Evolutionary conservation across 768 basidiomycete genomes (phyloP).

Genomic region (Mycena latifolia): DNA sequence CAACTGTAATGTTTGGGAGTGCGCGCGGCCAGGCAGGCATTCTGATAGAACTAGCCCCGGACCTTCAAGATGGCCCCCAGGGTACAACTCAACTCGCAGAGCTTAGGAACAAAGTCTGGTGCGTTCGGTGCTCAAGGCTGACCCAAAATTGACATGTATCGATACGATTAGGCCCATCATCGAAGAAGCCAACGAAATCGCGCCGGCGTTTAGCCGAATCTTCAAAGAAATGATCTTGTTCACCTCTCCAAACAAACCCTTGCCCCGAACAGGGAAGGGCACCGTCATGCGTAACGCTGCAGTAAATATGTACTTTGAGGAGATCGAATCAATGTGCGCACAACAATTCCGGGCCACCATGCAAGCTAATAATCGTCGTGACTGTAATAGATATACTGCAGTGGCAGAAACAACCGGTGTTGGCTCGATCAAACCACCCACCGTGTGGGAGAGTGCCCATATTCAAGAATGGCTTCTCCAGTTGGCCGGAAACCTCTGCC

Average conservation of each 20-base stretch:
- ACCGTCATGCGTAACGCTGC: conserved; percentile 52
- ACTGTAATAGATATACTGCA: not conserved
- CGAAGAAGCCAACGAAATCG: conserved; percentile 48
- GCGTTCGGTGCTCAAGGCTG: not conserved
- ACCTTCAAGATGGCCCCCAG: conserved; percentile 34
- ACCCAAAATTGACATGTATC: too few relatives aligned
- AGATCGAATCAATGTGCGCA: conserved; percentile 48
- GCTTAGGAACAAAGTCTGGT: conserved; percentile 49
- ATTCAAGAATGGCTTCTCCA: conserved; percentile 11
- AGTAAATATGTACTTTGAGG: conserved; percentile 48
- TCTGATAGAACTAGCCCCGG: conserved; percentile 43
- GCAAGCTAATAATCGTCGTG: not conserved
- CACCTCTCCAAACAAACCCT: conserved; percentile 44
- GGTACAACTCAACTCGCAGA: conserved; percentile 40
- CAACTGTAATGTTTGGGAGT: conserved; percentile 48
- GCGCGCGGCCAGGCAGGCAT: conserved; percentile 46
- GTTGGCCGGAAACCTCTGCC: not conserved
- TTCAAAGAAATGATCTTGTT: conserved; percentile 59
- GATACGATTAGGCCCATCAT: conserved; percentile 39
- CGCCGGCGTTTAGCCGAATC: conserved; percentile 48
- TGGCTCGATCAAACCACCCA: not conserved
- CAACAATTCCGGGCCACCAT: not conserved
- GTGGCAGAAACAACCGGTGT: not conserved
- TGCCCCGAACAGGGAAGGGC: conserved; percentile 53
- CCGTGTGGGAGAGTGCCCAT: not conserved